These are phyloP conservation scores for Cercospora beticola DNA, from an alignment of 2,329 filamentous ascomycete genomes.

Conservation along the genomic window DNA sequence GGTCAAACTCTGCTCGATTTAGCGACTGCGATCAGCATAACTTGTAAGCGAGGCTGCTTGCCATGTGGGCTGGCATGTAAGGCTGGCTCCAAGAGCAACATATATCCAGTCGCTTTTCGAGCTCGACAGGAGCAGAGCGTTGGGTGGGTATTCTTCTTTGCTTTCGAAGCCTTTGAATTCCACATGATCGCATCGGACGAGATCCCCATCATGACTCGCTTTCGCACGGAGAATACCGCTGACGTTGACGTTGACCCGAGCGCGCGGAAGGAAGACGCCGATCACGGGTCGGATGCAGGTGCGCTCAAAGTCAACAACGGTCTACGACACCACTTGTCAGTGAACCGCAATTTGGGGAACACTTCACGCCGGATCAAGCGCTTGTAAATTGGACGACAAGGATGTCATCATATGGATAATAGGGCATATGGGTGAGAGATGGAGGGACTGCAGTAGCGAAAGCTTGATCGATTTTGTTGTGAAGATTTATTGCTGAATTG, in stretches of 20 bases:
- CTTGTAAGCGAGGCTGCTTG: background rate
- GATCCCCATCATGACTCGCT: background rate
- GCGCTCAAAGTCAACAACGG: background rate
- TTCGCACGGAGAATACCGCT: background rate
- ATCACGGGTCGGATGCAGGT: background rate
- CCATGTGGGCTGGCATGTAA: background rate
- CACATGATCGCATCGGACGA: background rate
- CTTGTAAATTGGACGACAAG: background rate
- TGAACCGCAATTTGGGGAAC: background rate
- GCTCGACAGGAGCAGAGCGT: background rate
- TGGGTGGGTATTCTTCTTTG: background rate
- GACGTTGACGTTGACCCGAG: background rate
- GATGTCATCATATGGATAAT: background rate
- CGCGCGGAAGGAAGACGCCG: background rate
- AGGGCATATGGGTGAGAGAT: background rate
- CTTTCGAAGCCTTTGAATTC: background rate
- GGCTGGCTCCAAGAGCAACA: background rate
- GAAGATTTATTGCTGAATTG: background rate
- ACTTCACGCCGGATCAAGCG: background rate
- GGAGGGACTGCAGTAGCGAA: background rate
- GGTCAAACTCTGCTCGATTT: background rate
- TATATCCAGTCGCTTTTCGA: background rate
- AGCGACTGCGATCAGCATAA: background rate
- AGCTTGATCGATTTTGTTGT: background rate
- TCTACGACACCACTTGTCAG: background rate